Percentiles rank a stretch among this genome's conserved stretches.
These are phyloP conservation scores for Fusarium coffeatum DNA, from an alignment of 2,329 filamentous ascomycete species.

Conservation along the genomic window DNA sequence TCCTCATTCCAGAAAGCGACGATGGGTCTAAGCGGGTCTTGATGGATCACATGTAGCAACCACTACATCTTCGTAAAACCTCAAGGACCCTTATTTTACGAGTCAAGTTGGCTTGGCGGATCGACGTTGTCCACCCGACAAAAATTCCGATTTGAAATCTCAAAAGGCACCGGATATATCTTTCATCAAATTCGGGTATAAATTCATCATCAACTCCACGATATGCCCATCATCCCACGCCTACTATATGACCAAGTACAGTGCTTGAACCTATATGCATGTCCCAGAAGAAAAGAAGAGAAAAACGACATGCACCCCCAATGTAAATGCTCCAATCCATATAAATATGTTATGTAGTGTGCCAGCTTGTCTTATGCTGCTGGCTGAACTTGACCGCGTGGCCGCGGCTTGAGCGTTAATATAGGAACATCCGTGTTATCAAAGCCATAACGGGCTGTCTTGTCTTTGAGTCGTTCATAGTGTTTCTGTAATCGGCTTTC, in stretches of 20 bases:
- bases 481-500: constrained; percentile 50
- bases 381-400: constrained; percentile 35
- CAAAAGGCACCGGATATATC: neutral
- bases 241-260: constrained; percentile 28
- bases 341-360: neutral
- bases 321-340: constrained; percentile 13
- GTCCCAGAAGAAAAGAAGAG: constrained; percentile 7
- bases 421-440: constrained; percentile 46
- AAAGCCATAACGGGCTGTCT: constrained; percentile 44
- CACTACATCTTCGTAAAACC: neutral
- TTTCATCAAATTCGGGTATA: constrained; percentile 37
- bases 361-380: constrained; percentile 24
- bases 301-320: constrained; percentile 18
- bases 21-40: constrained; percentile 3
- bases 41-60: neutral
- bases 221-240: constrained; percentile 20
- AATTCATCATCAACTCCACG: constrained; percentile 31
- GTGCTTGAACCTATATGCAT: constrained; percentile 14
- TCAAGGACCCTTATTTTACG: neutral
- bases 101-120: constrained; percentile 6
- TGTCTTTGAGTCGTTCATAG: constrained; percentile 50
- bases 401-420: constrained; percentile 44
- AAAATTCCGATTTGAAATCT: neutral
- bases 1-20: neutral
- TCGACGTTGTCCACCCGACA: neutral